Conservation (phyloP, 352 stramenopile species). For the Phytophthora boehmeriae region DNA sequence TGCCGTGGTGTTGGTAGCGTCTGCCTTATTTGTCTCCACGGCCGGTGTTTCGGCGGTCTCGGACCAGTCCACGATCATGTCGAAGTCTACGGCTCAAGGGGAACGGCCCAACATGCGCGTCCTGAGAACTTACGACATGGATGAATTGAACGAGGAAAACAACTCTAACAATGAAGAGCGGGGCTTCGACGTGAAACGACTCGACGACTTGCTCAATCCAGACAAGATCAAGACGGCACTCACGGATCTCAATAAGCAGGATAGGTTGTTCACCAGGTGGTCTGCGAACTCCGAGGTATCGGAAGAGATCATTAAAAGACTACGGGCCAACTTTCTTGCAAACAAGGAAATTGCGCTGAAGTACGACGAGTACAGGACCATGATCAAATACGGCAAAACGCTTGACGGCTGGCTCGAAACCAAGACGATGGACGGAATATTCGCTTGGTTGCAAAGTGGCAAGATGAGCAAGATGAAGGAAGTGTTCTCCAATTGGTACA, state of each 20-base stretch:
- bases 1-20: no score
- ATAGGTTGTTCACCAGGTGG: slow-evolving; percentile 10
- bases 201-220: slow-evolving; percentile 6
- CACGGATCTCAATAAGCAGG: neutral
- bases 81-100: no score
- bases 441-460: neutral
- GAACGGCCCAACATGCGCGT: neutral
- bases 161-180: slow-evolving; percentile 7
- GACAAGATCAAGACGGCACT: slow-evolving; percentile 9
- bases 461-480: neutral
- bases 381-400: neutral
- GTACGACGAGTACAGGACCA: slow-evolving; percentile 11
- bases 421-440: slow-evolving; percentile 4
- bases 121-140: slow-evolving; percentile 3
- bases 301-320: neutral
- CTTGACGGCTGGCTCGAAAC: slow-evolving; percentile 2
- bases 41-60: no score
- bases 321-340: neutral
- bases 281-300: neutral
- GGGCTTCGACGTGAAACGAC: neutral
- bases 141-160: neutral
- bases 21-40: no score
- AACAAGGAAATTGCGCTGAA: slow-evolving; percentile 5
- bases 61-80: no score
- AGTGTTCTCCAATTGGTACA: slow-evolving; percentile 2